Conservation (phyloP, 306 rosid genomes). For the Rosa persica region DNA sequence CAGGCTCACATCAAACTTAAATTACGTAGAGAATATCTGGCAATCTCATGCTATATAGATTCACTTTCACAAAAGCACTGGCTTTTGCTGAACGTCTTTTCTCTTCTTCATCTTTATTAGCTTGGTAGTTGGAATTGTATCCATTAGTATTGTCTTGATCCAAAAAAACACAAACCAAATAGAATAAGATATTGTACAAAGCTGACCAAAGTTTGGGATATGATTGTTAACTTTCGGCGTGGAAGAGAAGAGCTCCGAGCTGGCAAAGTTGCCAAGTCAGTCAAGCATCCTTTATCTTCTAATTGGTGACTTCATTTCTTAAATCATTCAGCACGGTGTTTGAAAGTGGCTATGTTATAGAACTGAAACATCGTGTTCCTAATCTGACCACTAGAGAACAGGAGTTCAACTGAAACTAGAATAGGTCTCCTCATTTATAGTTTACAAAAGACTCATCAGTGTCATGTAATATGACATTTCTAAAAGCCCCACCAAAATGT, state of each 20-base stretch:
- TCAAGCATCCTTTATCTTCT: not conserved
- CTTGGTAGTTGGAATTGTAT: not conserved
- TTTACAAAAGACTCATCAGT: not conserved
- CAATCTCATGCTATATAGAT: not conserved
- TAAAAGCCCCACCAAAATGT: not conserved
- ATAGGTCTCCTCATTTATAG: not conserved
- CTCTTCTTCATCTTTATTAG: not conserved
- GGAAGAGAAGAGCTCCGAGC: not conserved
- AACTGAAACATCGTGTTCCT: not conserved
- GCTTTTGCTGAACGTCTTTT: not conserved
- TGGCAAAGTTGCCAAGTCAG: conserved; percentile 4
- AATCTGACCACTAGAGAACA: not conserved
- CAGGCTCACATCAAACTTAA: not conserved
- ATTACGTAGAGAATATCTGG: not conserved
- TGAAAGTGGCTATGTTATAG: not conserved
- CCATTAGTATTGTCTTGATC: not conserved
- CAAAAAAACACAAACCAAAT: conserved; percentile 1
- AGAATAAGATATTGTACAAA: not conserved
- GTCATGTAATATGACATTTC: not conserved
- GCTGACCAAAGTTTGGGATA: not conserved
- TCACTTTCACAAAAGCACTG: conserved; percentile 2
- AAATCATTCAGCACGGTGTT: not conserved
- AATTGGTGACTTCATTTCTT: not conserved
- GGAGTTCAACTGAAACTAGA: not conserved
- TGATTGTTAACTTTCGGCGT: conserved; percentile 14